Base-by-base conservation (phyloP, 306 rosid species). In the Dalbergia cultrata region DNA sequence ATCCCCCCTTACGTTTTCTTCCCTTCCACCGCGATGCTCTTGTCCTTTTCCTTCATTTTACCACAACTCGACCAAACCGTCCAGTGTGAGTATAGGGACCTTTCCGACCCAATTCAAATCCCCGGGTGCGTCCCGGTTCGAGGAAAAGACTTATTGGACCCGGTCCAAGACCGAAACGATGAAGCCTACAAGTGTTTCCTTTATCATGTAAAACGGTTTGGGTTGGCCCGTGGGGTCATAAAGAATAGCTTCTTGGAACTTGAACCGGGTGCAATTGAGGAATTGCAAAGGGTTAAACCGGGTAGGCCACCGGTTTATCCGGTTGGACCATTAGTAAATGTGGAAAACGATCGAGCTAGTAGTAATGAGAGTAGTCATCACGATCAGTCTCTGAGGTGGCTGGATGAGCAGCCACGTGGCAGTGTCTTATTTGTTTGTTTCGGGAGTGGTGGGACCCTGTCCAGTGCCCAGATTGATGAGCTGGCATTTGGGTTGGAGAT, bases 41-140 rank as follows among this genome's bases (percentile, higher is more conserved):
- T 91, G 56, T 89, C 89, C 2, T 61, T 93, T 3, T 61, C 82
- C 39, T 57, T 91, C 7, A 39, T 84, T 68, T 31, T 89, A 10
- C 97, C 91, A 2, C 66, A 74, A 44, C 86, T 93, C 1, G 84
- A 89, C 62, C 80, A 84, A 44, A 16, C 69, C 34, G 73, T 83
- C 71, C 65, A 83, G 3, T 53, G 89, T 37, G 93, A 91, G 81
- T 91, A 17, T 37, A 10, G 83, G 13, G 91, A 93, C 9, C 65
- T 88, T 5, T 3, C 66, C 2, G 90, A 88, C 14, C 91, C 85
- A 65, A 75, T 93, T 6, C 61, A 9, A 0, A 81, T 93, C 6
- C 98, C 98, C 3, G 98, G 98, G 0, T 88, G 88, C 3, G n/a
- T 76, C 1, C 90, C 93, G 4, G 59, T 91, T 71, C 88, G 76